Percentiles rank a stretch among this genome's conserved stretches.
Evolutionary conservation across 148 eudicot genomes (phyloP).

Genomic region (Linanthus parryae): DNA sequence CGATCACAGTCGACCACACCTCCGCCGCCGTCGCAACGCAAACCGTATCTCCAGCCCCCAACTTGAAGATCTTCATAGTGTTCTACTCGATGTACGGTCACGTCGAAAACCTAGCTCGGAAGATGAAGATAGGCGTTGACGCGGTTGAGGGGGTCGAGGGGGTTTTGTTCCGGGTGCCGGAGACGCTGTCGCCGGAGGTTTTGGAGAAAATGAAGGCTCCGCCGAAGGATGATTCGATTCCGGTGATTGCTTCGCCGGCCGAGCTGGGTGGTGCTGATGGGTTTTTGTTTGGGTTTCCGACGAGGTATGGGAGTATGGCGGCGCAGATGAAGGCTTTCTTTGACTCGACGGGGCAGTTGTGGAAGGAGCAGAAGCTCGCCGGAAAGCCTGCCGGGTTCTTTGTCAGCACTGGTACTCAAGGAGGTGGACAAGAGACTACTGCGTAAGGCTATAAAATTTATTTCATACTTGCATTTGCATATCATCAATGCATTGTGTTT

Average conservation of each 20-base stretch:
- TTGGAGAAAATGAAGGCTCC: conserved; percentile 67
- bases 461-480: too few species aligned
- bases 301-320: conserved; percentile 90
- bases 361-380: conserved; percentile 79
- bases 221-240: conserved; percentile 57
- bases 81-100: conserved; percentile 97
- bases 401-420: conserved; percentile 88
- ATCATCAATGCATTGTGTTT: background rate
- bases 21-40: background rate
- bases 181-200: conserved; percentile 56
- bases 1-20: conserved; percentile 7
- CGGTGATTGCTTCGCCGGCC: conserved; percentile 41
- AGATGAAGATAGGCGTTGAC: conserved; percentile 68
- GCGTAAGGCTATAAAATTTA: conserved; percentile 47
- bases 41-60: background rate
- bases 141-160: conserved; percentile 67
- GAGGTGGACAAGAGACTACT: conserved; percentile 96
- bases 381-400: conserved; percentile 96
- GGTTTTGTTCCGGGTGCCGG: conserved; percentile 59
- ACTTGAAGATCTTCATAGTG: conserved; percentile 39
- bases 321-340: conserved; percentile 97
- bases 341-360: conserved; percentile 69
- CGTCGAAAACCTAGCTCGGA: conserved; percentile 62
- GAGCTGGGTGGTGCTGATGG: conserved; percentile 55
- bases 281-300: conserved; percentile 83